Conservation (phyloP, 805 yeast genomes). For the Starmerella vitae region DNA sequence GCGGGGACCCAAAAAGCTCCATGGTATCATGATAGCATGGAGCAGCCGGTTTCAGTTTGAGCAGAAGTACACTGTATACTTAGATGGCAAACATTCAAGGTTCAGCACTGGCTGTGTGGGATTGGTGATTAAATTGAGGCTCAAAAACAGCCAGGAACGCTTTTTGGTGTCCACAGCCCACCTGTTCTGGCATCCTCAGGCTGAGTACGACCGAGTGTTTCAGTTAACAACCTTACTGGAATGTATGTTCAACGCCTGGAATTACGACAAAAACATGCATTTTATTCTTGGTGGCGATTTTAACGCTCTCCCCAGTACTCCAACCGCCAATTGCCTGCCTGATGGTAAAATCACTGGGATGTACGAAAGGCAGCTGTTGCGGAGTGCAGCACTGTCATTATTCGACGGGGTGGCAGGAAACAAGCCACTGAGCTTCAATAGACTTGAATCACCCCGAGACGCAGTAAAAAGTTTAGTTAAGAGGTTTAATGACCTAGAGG, state of each 20-base stretch:
- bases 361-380: not conserved
- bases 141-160: constrained; percentile 30
- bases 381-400: not conserved
- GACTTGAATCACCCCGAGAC: not conserved
- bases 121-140: constrained; percentile 42
- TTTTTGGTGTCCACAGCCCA: constrained; percentile 89
- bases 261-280: constrained; percentile 27
- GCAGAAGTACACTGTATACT: constrained; percentile 43
- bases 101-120: constrained; percentile 58
- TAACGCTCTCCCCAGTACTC: constrained; percentile 74
- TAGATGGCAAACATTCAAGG: constrained; percentile 45
- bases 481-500: not conserved
- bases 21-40: constrained; percentile 68
- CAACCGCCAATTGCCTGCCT: constrained; percentile 43
- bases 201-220: constrained; percentile 78
- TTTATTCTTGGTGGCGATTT: constrained; percentile 64
- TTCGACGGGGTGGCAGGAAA: not conserved
- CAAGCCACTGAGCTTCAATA: not conserved
- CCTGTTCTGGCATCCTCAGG: constrained; percentile 91
- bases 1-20: constrained; percentile 53
- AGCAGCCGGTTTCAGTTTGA: constrained; percentile 35
- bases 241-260: constrained; percentile 29
- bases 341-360: constrained; percentile 16
- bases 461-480: not conserved
- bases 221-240: too few relatives aligned